Conservation (phyloP, 106 monocot species). For the Allium cepa region DNA sequence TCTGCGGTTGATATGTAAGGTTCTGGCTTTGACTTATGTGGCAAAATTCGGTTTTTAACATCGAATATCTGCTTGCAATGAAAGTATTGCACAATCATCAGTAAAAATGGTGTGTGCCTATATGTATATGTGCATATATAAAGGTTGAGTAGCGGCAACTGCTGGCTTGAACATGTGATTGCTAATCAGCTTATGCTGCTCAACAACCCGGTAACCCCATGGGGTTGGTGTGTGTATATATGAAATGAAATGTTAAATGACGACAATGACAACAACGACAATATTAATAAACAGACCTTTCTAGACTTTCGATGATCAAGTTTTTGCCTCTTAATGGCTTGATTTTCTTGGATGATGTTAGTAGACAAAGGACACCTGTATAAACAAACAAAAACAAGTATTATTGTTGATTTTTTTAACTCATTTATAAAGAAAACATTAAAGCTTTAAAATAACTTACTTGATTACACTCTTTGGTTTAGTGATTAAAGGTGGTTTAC, state of each 20-base stretch:
- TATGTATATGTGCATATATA: no score
- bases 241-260: no score
- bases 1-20: conserved; percentile 62
- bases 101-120: no score
- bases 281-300: conserved; percentile 30
- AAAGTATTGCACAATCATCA: not conserved
- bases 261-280: no score
- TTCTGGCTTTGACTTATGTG: conserved; percentile 68
- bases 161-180: no score
- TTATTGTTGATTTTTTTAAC: not conserved
- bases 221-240: no score
- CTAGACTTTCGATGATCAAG: conserved; percentile 52
- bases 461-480: conserved; percentile 20
- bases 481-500: conserved; percentile 9
- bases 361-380: conserved; percentile 21
- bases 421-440: not conserved
- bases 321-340: conserved; percentile 84
- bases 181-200: no score
- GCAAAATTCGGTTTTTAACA: conserved; percentile 50
- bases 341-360: conserved; percentile 78
- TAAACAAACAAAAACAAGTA: not conserved
- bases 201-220: no score
- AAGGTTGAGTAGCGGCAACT: no score
- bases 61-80: conserved; percentile 48
- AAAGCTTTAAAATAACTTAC: conserved; percentile 12